Base-by-base conservation (phyloP, 108 stramenopile species). In the Skeletonema costatum region DNA sequence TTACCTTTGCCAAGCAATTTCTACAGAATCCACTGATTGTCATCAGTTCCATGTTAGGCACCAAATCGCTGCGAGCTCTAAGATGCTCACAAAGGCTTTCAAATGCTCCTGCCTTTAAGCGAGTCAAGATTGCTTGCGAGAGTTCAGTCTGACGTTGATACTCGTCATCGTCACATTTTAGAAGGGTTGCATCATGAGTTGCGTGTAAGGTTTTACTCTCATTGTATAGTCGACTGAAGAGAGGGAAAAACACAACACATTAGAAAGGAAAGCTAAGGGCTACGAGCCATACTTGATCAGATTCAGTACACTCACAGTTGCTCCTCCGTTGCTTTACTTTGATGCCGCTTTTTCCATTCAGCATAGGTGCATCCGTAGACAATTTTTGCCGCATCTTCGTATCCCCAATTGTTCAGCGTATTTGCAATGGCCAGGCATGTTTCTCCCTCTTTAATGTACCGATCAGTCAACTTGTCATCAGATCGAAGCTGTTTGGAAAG, bases 41-140 rank as follows among this genome's bases (percentile, higher is more conserved):
- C 97, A 97, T 97, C 29, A 97, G 71, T 78, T 95, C 95, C 64
- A 97, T 93, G 74, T 97, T 97, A 68, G 83, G 86, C 19, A 95
- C 94, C 72, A 74, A 74, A 59, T 93, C 94, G 60, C 88, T 89
- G n/a, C 92, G 76, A 21, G 88, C 87, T 60, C 80, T 80, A 13
- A 95, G 87, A 71, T 95, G 94, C 4, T 53, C 41, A 53, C 89
- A 90, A 44, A 95, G 81, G 44, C 78, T 80, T 21, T 80, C 77
- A 73, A 92, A 95, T n/a, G 94, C 91, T 30, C 91, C 88, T n/a
- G 94, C 87, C 78, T 92, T 81, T 68, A 95, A 70, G 56, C 78
- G 64, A 76, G 61, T 51, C 58, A 72, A 31, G 19, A 77, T 51
- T 38, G 50, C 65, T 66, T 85, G 33, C 10, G 70, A 79, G 39